Percentiles rank a stretch among this genome's conserved stretches.
These are phyloP conservation scores for Triticum aestivum DNA, from an alignment of 176 grass and related monocot species.

Conservation along the genomic window DNA sequence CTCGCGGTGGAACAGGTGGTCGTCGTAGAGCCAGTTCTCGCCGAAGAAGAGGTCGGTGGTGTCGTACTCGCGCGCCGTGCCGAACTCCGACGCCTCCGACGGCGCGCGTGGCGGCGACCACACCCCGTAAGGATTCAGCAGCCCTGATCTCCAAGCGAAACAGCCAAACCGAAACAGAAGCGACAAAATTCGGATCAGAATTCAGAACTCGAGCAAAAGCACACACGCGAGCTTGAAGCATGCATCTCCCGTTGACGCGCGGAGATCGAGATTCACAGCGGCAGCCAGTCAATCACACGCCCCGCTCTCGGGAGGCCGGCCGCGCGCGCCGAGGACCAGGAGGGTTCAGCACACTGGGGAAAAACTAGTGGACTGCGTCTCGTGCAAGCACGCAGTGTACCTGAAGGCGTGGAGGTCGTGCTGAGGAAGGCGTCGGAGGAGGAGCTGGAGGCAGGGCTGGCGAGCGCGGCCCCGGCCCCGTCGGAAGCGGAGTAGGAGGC, in stretches of 20 bases:
- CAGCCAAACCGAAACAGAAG: neutral
- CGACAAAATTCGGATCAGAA: slow-evolving; percentile 29
- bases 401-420: slow-evolving; percentile 69
- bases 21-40: slow-evolving; percentile 58
- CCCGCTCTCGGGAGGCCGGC: neutral
- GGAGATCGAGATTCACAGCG: slow-evolving; percentile 19
- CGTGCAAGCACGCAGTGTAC: slow-evolving; percentile 24
- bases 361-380: neutral
- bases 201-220: slow-evolving; percentile 1
- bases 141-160: slow-evolving; percentile 41
- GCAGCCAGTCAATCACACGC: neutral
- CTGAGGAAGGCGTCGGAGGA: slow-evolving; percentile 70
- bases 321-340: neutral
- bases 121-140: slow-evolving; percentile 61
- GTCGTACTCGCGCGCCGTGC: slow-evolving; percentile 75
- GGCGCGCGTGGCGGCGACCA: slow-evolving; percentile 59
- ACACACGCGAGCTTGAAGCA: neutral
- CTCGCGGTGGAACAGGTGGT: slow-evolving; percentile 17
- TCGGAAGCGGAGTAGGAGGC: slow-evolving; percentile 3
- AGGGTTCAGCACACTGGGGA: neutral
- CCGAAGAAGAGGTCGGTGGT: slow-evolving; percentile 55
- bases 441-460: slow-evolving; percentile 50
- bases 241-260: neutral
- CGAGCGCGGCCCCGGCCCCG: slow-evolving; percentile 4
- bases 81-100: slow-evolving; percentile 78